Evolutionary conservation across 2,329 filamentous ascomycete species (phyloP), one percentile per base, ranked within the genome.

Genomic region (Fusarium sp.): DNA sequence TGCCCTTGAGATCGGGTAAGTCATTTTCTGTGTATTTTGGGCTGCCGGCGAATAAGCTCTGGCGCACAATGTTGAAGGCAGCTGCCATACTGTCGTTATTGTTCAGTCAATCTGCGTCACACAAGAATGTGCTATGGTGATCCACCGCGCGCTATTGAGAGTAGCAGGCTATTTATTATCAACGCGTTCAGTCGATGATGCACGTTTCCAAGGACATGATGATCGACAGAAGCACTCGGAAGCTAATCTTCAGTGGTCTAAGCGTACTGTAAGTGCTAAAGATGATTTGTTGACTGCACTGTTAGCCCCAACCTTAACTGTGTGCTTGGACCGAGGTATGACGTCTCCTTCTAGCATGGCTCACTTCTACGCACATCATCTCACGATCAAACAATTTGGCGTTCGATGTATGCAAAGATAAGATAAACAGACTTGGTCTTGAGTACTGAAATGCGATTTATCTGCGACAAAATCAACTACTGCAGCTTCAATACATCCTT

Each of bases 11-110:
- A 20, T 78, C 71, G 1, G 93, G 92, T n/a, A 97, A 86, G 75
- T 97, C 93, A 79, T 95, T 64, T 41, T 74, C 71, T 7, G 75
- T 77, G 39, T 78, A 75, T 15, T 41, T 65, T 18, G 77, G 74
- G 31, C 70, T 73, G 6, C 72, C 71, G 2, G 77, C 69, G 20
- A 70, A 76, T 41, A 65, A 55, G 38, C 39, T 47, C 42, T 70
- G 61, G 5, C 56, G 51, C 3, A 71, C 42, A 8, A 61, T 66
- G 14, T 58, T 66, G 22, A 70, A 6, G 7, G 35, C 28, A 1
- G 56, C 56, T 22, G 45, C 44, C 56, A 59, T 59, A 5, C 0
- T 53, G 3, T 6, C 18, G 13, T 6, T 39, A 12, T 13, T 5
- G n/a, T 26, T n/a, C 1, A 12, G 14, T 58, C 10, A 9, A 14